Percentiles rank a stretch among this genome's conserved stretches.
These are phyloP conservation scores for Patellifolia procumbens DNA, from an alignment of 179 eudicot species.

Conservation along the genomic window DNA sequence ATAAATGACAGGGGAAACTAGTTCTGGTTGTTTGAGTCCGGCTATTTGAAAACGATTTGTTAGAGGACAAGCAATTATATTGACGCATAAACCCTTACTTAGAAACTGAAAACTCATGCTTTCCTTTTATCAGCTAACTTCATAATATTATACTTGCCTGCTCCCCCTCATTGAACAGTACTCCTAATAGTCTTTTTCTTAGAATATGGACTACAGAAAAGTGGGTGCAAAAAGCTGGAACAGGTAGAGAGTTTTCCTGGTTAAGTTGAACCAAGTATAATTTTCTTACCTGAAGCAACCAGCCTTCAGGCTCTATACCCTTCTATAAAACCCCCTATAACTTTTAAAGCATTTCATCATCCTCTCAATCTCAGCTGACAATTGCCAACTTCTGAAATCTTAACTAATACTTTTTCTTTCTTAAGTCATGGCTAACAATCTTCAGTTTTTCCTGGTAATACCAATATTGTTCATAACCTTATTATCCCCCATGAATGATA, in stretches of 20 bases:
- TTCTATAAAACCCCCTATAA: slow-evolving; percentile 20
- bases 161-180: no score
- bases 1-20: no score
- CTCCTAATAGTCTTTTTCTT: not conserved
- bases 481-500: not conserved
- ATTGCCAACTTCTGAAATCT: no score
- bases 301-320: not conserved
- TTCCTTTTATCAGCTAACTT: no score
- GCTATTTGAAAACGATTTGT: not conserved
- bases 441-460: slow-evolving; percentile 3
- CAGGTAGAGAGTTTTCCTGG: not conserved
- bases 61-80: no score
- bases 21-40: not conserved
- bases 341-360: not conserved
- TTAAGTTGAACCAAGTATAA: slow-evolving; percentile 1
- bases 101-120: no score
- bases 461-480: slow-evolving; percentile 4
- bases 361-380: not conserved
- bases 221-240: slow-evolving; percentile 14
- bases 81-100: no score
- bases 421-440: slow-evolving; percentile 19
- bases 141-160: no score
- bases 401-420: not conserved
- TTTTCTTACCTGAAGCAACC: slow-evolving; percentile 22
- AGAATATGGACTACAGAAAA: not conserved